phyloP scores from a whole-genome alignment of 1,139 yeast genomes.

The Blastobotrys capitulatus region DNA sequence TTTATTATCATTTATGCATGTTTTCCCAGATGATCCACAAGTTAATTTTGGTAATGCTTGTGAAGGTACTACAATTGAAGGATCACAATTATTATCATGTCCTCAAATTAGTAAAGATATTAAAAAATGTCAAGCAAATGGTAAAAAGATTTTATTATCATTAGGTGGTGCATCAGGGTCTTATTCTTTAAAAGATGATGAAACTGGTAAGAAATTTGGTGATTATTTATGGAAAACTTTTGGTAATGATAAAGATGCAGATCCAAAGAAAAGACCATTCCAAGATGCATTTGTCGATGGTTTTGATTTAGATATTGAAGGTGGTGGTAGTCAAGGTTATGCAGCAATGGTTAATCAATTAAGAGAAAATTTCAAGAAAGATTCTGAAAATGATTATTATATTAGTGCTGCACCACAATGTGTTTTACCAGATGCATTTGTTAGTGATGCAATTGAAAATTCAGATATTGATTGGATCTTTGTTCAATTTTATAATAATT shows the following conservation, averaged over 20 bases:
- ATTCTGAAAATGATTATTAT: slow-evolving; percentile 45
- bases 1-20: slow-evolving; percentile 61
- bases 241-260: slow-evolving; percentile 61
- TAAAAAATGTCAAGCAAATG: slow-evolving; percentile 62
- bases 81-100: slow-evolving; percentile 33
- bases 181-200: slow-evolving; percentile 43
- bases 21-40: slow-evolving; percentile 55
- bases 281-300: slow-evolving; percentile 61
- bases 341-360: slow-evolving; percentile 46
- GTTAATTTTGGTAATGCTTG: slow-evolving; percentile 68
- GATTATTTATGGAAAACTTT: slow-evolving; percentile 74
- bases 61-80: slow-evolving; percentile 47
- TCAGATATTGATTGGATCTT: slow-evolving; percentile 77
- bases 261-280: slow-evolving; percentile 68
- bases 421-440: slow-evolving; percentile 85
- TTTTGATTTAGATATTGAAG: slow-evolving; percentile 67
- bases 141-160: slow-evolving; percentile 69
- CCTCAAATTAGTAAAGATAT: slow-evolving; percentile 52
- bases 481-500: slow-evolving; percentile 89
- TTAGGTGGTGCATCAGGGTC: slow-evolving; percentile 76
- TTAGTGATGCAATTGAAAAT: slow-evolving; percentile 57
- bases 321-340: slow-evolving; percentile 46
- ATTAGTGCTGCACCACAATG: slow-evolving; percentile 95
- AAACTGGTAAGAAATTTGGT: slow-evolving; percentile 65
- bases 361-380: slow-evolving; percentile 49